Evolutionary conservation across 2,329 filamentous ascomycete species (phyloP).

Genomic region (Magnaporthiopsis incrustans): DNA sequence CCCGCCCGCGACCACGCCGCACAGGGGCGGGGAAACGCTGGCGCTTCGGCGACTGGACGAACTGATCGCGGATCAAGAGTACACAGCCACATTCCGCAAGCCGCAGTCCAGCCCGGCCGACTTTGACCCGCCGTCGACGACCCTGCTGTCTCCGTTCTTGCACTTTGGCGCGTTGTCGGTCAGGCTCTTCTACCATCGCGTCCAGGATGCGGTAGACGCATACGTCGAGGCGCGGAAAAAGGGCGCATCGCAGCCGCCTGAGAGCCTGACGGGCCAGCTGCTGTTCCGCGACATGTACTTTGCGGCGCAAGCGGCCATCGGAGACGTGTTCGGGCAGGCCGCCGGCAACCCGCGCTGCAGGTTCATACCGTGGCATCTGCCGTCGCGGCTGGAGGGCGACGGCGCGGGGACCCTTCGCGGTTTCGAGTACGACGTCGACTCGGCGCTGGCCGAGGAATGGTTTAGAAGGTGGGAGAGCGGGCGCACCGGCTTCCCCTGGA

Average conservation of each 20-base stretch:
- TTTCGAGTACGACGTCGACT: slow-evolving; percentile 57
- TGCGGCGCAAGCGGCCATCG: slow-evolving; percentile 62
- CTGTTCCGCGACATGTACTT: slow-evolving; percentile 82
- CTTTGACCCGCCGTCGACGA: slow-evolving; percentile 66
- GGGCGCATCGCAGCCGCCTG: slow-evolving; percentile 53
- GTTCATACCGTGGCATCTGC: slow-evolving; percentile 76
- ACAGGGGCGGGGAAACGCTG: slow-evolving; percentile 61
- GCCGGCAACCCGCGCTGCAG: slow-evolving; percentile 57
- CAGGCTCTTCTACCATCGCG: slow-evolving; percentile 65
- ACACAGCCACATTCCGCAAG: slow-evolving; percentile 68
- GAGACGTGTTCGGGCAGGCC: slow-evolving; percentile 55
- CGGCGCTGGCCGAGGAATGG: slow-evolving; percentile 51
- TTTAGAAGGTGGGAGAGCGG: slow-evolving; percentile 63
- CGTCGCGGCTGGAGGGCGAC: slow-evolving; percentile 43
- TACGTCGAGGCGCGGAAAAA: slow-evolving; percentile 48
- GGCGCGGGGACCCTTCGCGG: slow-evolving; percentile 17
- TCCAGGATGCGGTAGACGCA: slow-evolving; percentile 51
- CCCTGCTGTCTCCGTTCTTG: slow-evolving; percentile 62
- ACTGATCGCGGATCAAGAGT: slow-evolving; percentile 54
- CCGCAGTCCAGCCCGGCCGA: slow-evolving; percentile 67
- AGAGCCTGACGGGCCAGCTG: slow-evolving; percentile 64
- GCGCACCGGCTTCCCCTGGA: slow-evolving; percentile 69
- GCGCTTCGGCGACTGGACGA: slow-evolving; percentile 51
- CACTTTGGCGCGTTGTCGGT: slow-evolving; percentile 68
- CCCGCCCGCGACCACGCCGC: slow-evolving; percentile 53